phyloP scores from a whole-genome alignment of 2,329 filamentous ascomycete species.

The Fusarium lateritium region DNA sequence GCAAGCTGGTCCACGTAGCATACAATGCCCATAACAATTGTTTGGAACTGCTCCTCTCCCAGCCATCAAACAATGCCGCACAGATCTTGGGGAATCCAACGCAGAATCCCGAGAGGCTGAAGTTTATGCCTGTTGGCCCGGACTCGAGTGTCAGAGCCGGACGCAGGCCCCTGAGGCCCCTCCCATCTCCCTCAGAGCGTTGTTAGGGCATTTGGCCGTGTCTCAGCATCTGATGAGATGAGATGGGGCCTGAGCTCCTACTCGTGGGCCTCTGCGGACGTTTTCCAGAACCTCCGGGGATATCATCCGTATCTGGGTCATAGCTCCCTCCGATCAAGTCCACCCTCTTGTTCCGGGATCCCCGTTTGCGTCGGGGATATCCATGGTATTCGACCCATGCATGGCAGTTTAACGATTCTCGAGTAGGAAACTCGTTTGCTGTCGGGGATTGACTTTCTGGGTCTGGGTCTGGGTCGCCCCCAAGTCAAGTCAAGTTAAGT shows the following conservation, averaged over 20 bases:
- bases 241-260: slow-evolving; percentile 11
- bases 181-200: slow-evolving; percentile 47
- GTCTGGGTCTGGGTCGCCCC: background rate
- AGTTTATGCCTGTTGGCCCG: slow-evolving; percentile 2
- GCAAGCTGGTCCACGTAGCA: slow-evolving; percentile 34
- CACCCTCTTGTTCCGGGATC: slow-evolving; percentile 29
- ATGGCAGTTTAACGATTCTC: background rate
- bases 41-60: slow-evolving; percentile 15
- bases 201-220: slow-evolving; percentile 17
- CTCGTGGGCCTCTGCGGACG: slow-evolving; percentile 30
- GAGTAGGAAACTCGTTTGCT: slow-evolving; percentile 19
- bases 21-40: background rate
- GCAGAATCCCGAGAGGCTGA: slow-evolving; percentile 20
- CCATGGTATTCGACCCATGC: slow-evolving; percentile 29
- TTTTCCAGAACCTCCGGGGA: slow-evolving; percentile 34
- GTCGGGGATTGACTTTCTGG: background rate
- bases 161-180: slow-evolving; percentile 31
- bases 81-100: slow-evolving; percentile 35
- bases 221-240: slow-evolving; percentile 39
- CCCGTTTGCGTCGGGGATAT: slow-evolving; percentile 40
- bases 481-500: background rate
- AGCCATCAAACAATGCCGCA: slow-evolving; percentile 23
- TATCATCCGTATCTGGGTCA: slow-evolving; percentile 30
- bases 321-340: slow-evolving; percentile 41
- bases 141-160: slow-evolving; percentile 4